phyloP scores from a whole-genome alignment of 2,329 filamentous ascomycete genomes.

The Aspergillus oerlinghausenensis region DNA sequence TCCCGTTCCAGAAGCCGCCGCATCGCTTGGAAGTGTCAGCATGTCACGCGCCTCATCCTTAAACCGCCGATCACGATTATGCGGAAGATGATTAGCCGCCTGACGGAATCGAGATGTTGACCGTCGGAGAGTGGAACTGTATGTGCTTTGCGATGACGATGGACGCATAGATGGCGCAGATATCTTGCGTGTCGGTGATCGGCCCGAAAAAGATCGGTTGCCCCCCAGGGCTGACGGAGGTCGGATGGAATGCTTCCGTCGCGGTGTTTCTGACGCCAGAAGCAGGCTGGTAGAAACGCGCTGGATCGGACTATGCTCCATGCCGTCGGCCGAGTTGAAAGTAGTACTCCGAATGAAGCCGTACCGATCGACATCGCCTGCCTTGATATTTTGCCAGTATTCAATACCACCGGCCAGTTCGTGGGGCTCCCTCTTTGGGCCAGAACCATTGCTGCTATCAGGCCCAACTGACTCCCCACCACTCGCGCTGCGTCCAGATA shows the following conservation, averaged over 20 bases:
- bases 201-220: slow-evolving; percentile 40
- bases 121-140: slow-evolving; percentile 37
- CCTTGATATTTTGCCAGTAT: slow-evolving; percentile 59
- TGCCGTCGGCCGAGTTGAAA: slow-evolving; percentile 24
- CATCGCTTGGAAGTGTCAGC: slow-evolving; percentile 55
- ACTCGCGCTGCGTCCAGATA: slow-evolving; percentile 23
- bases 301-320: slow-evolving; percentile 45
- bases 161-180: slow-evolving; percentile 44
- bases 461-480: slow-evolving; percentile 22
- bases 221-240: slow-evolving; percentile 46
- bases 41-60: slow-evolving; percentile 61
- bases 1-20: slow-evolving; percentile 44
- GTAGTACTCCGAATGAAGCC: slow-evolving; percentile 53
- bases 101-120: slow-evolving; percentile 46
- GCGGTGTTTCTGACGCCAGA: slow-evolving; percentile 52
- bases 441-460: slow-evolving; percentile 23
- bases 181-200: slow-evolving; percentile 35
- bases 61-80: slow-evolving; percentile 50
- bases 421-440: slow-evolving; percentile 47
- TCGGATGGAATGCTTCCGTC: slow-evolving; percentile 50
- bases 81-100: slow-evolving; percentile 49
- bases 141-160: slow-evolving; percentile 44
- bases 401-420: slow-evolving; percentile 61
- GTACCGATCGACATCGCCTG: slow-evolving; percentile 59
- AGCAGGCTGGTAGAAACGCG: slow-evolving; percentile 58